Evolutionary conservation across 805 yeast species (phyloP).

Genomic region (Yamadazyma phyllophila): DNA sequence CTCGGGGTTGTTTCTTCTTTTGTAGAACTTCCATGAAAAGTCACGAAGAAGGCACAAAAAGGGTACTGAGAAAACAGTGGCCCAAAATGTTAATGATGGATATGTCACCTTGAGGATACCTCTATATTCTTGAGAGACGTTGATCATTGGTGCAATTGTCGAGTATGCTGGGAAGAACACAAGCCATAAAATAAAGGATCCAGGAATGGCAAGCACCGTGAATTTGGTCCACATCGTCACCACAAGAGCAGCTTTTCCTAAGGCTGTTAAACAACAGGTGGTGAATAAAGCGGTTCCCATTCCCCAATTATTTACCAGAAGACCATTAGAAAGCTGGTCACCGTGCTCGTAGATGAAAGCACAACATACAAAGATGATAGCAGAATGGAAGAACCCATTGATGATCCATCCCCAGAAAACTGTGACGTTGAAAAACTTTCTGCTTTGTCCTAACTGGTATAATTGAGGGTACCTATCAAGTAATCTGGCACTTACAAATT

Average conservation of each 20-base stretch:
- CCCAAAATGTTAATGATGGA: conserved; percentile 81
- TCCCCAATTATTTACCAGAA: conserved; percentile 82
- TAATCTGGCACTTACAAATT: conserved; percentile 86
- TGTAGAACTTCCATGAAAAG: conserved; percentile 90
- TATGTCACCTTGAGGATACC: conserved; percentile 79
- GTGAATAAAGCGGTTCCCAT: conserved; percentile 93
- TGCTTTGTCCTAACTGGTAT: conserved; percentile 85
- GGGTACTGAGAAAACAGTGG: conserved; percentile 72
- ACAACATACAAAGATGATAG: conserved; percentile 73
- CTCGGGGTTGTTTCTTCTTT: conserved; percentile 88
- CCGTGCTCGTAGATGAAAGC: conserved; percentile 68
- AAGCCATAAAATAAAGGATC: conserved; percentile 84
- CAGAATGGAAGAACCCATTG: conserved; percentile 94
- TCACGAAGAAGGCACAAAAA: conserved; percentile 80
- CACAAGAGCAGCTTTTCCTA: conserved; percentile 92
- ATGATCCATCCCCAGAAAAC: conserved; percentile 97
- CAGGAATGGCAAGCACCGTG: conserved; percentile 90
- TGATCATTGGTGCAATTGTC: conserved; percentile 74
- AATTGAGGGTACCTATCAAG: conserved; percentile 90
- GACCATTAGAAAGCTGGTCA: conserved; percentile 63
- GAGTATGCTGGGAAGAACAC: conserved; percentile 86
- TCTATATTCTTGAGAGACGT: conserved; percentile 78
- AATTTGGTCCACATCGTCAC: conserved; percentile 95
- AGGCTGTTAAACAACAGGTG: conserved; percentile 79
- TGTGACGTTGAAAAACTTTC: conserved; percentile 82